Evolutionary conservation across 768 basidiomycete species (phyloP), one percentile per base, ranked within the genome.

Genomic region (Coprinellus aureogranulatus): DNA sequence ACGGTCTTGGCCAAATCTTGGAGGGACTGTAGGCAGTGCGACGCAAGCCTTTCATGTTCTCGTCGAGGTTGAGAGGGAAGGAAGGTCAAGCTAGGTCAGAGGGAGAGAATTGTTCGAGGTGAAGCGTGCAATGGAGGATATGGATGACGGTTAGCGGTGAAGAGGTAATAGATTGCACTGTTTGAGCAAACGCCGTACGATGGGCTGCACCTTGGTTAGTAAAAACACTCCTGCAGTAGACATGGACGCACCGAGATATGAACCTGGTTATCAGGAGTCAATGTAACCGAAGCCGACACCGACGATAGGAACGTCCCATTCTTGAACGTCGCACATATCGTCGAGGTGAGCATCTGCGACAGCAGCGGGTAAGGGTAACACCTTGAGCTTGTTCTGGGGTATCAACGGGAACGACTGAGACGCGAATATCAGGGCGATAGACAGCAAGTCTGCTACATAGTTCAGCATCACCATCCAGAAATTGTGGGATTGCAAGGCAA

Each of bases 341-440:
- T 79, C 0, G 79, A 75, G 27, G 78, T 76, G 10, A 75, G 59
- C 50, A 74, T 59, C 26, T 66, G 61, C 20, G 61, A 52, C 22
- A 77, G 67, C 22, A 80, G 73, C 2, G n/a, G 79, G 67, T 4
- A 91, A 70, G 5, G 89, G 88, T 0, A 90, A 71, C 0, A 82
- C 86, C 58, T 78, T 80, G 42, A 90, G 70, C 62, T 84, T 86
- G 41, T 76, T 67, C 6, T 77, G 69, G 1, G 81, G 75, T 14
- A 90, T 77, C 6, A 84, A 70, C 1, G 83, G 78, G 1, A 88
- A 68, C 18, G 84, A 83, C 51, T 84, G 87, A 5, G 87, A 82
- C 0, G 84, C 80, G 25, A 88, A 65, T 2, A 88, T 78, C 53
- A 86, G 64, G n/a, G 77, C 73, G 56, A 79, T 64, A 0, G 82